phyloP scores from a whole-genome alignment of 1,284 basidiomycete genomes.

The Sanghuangporus sanghuang region DNA sequence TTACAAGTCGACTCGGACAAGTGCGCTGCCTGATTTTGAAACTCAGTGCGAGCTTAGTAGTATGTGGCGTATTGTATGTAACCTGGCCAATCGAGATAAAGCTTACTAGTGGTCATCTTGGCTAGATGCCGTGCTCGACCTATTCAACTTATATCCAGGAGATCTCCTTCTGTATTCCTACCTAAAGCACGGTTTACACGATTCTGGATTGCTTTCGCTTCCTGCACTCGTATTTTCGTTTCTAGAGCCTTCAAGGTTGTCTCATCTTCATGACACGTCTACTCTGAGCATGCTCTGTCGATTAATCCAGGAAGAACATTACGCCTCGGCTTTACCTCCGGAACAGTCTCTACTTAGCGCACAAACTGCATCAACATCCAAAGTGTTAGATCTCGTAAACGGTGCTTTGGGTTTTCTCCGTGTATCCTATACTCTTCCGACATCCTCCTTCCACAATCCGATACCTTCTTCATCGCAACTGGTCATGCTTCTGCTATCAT shows the following conservation, averaged over 20 bases:
- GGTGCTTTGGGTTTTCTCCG: constrained; percentile 56
- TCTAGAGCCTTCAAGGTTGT: constrained; percentile 36
- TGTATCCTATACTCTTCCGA: constrained; percentile 49
- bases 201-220: constrained; percentile 46
- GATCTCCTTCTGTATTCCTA: constrained; percentile 59
- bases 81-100: constrained; percentile 31
- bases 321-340: constrained; percentile 48
- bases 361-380: constrained; percentile 25
- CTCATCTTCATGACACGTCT: constrained; percentile 50
- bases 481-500: constrained; percentile 52
- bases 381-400: constrained; percentile 49
- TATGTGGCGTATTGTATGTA: constrained; percentile 30
- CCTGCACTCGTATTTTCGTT: constrained; percentile 55
- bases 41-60: constrained; percentile 33
- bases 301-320: constrained; percentile 55
- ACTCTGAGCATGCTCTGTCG: constrained; percentile 67
- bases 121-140: constrained; percentile 59
- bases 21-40: constrained; percentile 13
- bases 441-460: constrained; percentile 57
- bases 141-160: constrained; percentile 62
- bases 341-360: constrained; percentile 46
- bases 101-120: neutral
- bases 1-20: neutral
- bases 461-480: constrained; percentile 56
- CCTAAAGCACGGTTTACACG: constrained; percentile 51